A percentile compares a stretch with the other conserved stretches of the same genome.
Evolutionary conservation across 139 green algal species (phyloP).

Genomic region (Closterium sp.): DNA sequence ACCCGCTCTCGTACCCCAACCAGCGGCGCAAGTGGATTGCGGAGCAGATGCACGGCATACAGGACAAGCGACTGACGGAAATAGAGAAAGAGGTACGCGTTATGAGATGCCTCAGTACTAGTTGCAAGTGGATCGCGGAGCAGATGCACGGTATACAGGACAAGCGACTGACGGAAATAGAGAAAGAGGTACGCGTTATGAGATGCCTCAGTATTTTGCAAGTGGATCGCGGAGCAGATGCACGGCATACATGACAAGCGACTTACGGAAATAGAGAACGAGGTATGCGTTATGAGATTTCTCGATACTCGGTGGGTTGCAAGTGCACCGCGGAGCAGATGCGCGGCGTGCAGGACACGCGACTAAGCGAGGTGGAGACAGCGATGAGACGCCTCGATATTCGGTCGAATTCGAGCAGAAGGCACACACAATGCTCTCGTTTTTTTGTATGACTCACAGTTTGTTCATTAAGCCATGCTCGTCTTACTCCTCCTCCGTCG

Average conservation of each 20-base stretch:
- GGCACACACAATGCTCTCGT: too few species aligned
- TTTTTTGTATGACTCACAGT: too few species aligned
- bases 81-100: slow-evolving; percentile 56
- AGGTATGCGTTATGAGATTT: too few species aligned
- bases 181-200: slow-evolving; percentile 3
- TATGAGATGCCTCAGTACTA: neutral
- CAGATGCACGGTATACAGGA: neutral
- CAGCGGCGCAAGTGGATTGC: slow-evolving; percentile 69
- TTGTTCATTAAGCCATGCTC: too few species aligned
- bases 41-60: slow-evolving; percentile 63
- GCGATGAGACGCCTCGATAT: too few species aligned
- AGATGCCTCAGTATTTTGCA: slow-evolving; percentile 69
- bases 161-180: neutral
- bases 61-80: slow-evolving; percentile 61
- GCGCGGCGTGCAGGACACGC: too few species aligned
- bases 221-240: slow-evolving; percentile 73
- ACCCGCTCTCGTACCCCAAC: slow-evolving; percentile 80
- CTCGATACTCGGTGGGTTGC: too few species aligned
- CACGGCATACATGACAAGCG: slow-evolving; percentile 56
- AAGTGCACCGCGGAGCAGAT: too few species aligned
- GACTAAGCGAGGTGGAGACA: too few species aligned
- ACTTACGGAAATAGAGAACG: slow-evolving; percentile 61
- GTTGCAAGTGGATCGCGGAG: neutral
- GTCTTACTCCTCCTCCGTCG: too few species aligned
- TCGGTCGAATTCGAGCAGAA: too few species aligned